phyloP scores from a whole-genome alignment of 306 rosid species.

The Adenanthera pavonina region DNA sequence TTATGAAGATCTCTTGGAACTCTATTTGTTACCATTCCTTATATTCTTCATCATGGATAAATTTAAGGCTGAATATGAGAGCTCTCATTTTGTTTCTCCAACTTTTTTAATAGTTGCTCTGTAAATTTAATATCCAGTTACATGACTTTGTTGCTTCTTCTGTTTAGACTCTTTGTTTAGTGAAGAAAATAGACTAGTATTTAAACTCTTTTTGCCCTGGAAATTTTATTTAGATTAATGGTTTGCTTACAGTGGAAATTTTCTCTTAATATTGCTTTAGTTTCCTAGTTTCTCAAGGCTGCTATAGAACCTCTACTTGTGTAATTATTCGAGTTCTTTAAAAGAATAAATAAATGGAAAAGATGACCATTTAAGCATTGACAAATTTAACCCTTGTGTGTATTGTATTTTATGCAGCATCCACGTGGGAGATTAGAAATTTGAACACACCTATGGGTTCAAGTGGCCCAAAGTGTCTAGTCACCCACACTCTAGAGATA shows the following conservation, averaged over 20 bases:
- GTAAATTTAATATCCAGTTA: constrained; percentile 24
- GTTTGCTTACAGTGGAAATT: too few relatives aligned
- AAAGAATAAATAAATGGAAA: constrained; percentile 14
- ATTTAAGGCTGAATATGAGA: constrained; percentile 8
- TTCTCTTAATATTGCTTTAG: too few relatives aligned
- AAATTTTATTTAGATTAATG: constrained; percentile 13
- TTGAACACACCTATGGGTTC: constrained; percentile 78
- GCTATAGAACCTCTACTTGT: too few relatives aligned
- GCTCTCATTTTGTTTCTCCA: background rate
- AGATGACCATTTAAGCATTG: background rate
- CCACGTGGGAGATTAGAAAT: constrained; percentile 89
- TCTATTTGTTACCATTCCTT: background rate
- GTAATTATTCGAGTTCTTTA: constrained; percentile 11
- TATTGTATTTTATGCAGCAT: constrained; percentile 60
- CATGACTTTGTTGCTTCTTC: background rate
- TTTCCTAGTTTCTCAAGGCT: too few relatives aligned
- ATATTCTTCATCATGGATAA: constrained; percentile 17
- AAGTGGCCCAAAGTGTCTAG: constrained; percentile 65
- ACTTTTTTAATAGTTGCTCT: background rate
- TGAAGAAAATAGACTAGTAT: constrained; percentile 17
- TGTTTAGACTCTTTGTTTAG: background rate
- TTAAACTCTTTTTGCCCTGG: constrained; percentile 16
- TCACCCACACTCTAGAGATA: constrained; percentile 91
- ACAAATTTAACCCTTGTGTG: constrained; percentile 11
- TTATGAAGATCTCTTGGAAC: background rate